Evolutionary conservation across 371 early-diverging fungal genomes (phyloP), one percentile per base, ranked within the genome.

Genomic region (Syncephalastrum contaminatum): DNA sequence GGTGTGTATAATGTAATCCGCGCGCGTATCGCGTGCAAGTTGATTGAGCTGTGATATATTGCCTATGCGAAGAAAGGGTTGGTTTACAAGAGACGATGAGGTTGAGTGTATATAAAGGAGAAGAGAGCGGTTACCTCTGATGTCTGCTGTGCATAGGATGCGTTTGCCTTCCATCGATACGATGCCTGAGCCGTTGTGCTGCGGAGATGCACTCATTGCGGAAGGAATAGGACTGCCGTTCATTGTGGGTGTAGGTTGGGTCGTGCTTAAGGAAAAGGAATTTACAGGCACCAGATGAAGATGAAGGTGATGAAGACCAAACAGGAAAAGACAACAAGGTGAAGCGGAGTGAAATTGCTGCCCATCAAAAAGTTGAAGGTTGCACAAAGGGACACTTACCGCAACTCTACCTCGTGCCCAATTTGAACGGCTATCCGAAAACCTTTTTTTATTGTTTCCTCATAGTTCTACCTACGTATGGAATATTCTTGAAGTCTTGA

Each of bases 1-100:
- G n/a, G 85, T 82, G 51, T 87, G 87, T 42, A 87, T 82, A 46
- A 87, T 73, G 58, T 73, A 67, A 21, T 79, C 69, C 19, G 87
- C 85, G 47, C 78, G 76, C 13, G 80, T 72, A 43, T 81, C 80
- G 48, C 80, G 79, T 46, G 83, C 85, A 40, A 87, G 73, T 44
- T 70, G 63, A 50, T 87, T 83, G n/a, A 87, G 63, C 62, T 82
- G 81, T 21, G 85, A 81, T 24, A 87, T 72, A 43, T 83, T 75
- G 40, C 87, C 87, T 81, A n/a, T n/a, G n/a, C n/a, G 48, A 24
- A 42, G 20, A 39, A 55, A n/a, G 15, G n/a, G n/a, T n/a, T n/a
- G n/a, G n/a, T n/a, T n/a, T n/a, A n/a, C 4, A 5, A 36, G 30
- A 24, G 24, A 18, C 39, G 45, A 49, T 44, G 40, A 43, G 27